Evolutionary conservation across 2,329 filamentous ascomycete genomes (phyloP), one percentile per base, ranked within the genome.

Genomic region (Bisporella sp.): DNA sequence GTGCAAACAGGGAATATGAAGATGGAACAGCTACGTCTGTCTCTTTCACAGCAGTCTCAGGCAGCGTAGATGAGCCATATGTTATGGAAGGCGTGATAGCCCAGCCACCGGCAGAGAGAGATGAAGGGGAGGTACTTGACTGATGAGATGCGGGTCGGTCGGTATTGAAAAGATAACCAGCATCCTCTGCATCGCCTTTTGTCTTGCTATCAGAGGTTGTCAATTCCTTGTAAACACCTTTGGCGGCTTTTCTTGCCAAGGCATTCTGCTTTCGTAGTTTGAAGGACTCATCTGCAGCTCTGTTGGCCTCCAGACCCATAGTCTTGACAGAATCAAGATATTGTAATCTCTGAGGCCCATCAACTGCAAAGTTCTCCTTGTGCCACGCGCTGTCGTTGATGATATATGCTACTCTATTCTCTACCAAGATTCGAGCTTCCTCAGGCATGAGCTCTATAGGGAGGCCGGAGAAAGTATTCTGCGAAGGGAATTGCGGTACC

Each of bases 381-480:
- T 97, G 93, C 57, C 79, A 81, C 48, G 77, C 73, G 47, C 76
- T 74, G 69, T 95, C 91, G 66, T 96, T 89, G 60, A 92, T 82
- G 59, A 96, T 76, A 68, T 85, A 89, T 41, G 83, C 92, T 59
- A 82, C 79, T 52, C 80, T 82, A 59, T 84, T 85, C 58, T 89
- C 84, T 52, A 95, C 82, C 31, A 99, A 77, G 48, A 93, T 71
- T 56, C 83, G 79, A 4, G 85, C 91, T 72, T 99, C 93, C 70
- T 97, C 93, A 1, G 89, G 85, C 73, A 93, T 88, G 42, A 99
- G 75, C 72, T 96, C 87, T 30, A 97, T 72, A 3, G 93, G 93
- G 46, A 97, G 72, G 43, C 91, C 89, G 52, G 92, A 79, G 66
- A 97, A 97, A 51, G 96, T 79, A 70, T 96, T 97, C 70, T 99